Base-by-base conservation (phyloP, 805 yeast species). In the Kodamaea hsintzibuensis region DNA sequence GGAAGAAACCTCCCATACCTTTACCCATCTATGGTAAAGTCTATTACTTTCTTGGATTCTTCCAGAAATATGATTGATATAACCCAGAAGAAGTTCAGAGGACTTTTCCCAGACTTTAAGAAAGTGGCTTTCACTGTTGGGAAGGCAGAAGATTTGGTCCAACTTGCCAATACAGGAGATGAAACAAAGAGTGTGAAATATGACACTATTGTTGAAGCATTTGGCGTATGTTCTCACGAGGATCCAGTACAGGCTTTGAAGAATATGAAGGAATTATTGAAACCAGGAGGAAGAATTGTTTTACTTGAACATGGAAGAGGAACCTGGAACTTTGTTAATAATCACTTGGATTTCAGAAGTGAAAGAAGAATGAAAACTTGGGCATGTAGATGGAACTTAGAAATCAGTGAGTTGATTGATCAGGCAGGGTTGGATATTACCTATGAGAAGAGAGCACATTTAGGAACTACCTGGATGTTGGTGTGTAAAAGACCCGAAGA, bases 351-450 rank as follows among this genome's bases (percentile, higher is more conserved):
- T 68, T 82, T 83, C 56, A 79, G 95, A 57, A 92, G 97, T 2
- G 91, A 84, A 57, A 82, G 83, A 60, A 86, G 97, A 70, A 82
- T 92, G 73, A 82, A 87, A 55, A 84, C 86, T 2, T 95, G 98
- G 98, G 99, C 97, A 1, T 95, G 99, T 70, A 78, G 98, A 65
- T 95, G 98, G 98, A 95, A 95, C 66, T 74, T 95, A 58, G 98
- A 95, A 66, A 89, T 95, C 60, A 96, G 92, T 19, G 96, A 88
- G 61, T 77, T 95, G 42, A 79, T 95, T 25, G 92, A 88, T 65
- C 84, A 84, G 55, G 85, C 96, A 6, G 96, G 96, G 0, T 76
- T 95, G 53, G 92, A 88, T 59, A 81, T 95, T 44, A 89, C 91
- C 1, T 85, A 83, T 60, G 93, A 89, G 63, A 83, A 82, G 57